Percentiles rank a stretch among this genome's conserved stretches.
Conservation (phyloP, 306 rosid species). For the Begonia fuchsioides region DNA sequence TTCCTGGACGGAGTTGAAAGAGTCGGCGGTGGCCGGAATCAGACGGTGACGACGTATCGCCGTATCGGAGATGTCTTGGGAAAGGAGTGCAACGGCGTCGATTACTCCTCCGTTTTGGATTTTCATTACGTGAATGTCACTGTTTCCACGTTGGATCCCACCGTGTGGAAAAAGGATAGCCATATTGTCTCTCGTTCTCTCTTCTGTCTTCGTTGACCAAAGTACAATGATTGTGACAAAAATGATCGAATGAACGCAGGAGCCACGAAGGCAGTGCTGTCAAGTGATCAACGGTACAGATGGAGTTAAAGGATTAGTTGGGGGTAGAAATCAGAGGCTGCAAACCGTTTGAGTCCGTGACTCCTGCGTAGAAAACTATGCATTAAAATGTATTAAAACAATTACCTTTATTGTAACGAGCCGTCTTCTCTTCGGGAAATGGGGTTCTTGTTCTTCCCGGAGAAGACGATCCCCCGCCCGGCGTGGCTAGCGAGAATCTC, state of each 20-base stretch:
- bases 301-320: background rate
- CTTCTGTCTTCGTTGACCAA: too few species aligned
- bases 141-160: constrained; percentile 13
- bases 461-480: constrained; percentile 72
- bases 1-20: constrained; percentile 24
- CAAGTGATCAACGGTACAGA: constrained; percentile 18
- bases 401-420: constrained; percentile 38
- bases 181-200: too few species aligned
- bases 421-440: constrained; percentile 63
- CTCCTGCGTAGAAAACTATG: constrained; percentile 12
- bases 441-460: constrained; percentile 74
- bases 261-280: constrained; percentile 81
- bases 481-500: constrained; percentile 61
- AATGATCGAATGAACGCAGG: constrained; percentile 20
- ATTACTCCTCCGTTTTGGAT: constrained; percentile 7
- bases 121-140: constrained; percentile 26
- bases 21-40: background rate
- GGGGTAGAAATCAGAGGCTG: constrained; percentile 35
- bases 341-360: constrained; percentile 34
- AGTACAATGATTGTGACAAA: too few species aligned
- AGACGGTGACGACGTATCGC: constrained; percentile 16
- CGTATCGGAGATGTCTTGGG: constrained; percentile 4
- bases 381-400: too few species aligned
- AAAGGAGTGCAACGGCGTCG: constrained; percentile 11
- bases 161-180: constrained; percentile 43